phyloP scores from a whole-genome alignment of 2,329 filamentous ascomycete species.

The Aspergillus hiratsukae region DNA sequence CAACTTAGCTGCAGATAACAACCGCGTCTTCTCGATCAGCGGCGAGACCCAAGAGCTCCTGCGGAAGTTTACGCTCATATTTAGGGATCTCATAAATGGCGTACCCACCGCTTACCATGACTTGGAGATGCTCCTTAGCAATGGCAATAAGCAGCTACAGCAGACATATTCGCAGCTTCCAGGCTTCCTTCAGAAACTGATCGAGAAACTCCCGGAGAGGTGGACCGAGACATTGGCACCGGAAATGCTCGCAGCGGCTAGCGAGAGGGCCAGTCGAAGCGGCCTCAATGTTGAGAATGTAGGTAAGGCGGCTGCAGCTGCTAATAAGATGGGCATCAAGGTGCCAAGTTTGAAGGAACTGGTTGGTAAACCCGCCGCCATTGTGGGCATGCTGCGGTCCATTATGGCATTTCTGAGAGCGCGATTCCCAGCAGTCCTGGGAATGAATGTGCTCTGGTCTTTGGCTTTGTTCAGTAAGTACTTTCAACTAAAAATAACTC shows the following conservation, averaged over 20 bases:
- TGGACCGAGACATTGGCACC: slow-evolving; percentile 71
- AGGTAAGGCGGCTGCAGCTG: slow-evolving; percentile 51
- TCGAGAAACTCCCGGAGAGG: slow-evolving; percentile 78
- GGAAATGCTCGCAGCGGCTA: slow-evolving; percentile 73
- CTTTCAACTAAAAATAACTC: not conserved
- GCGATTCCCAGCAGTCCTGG: slow-evolving; percentile 84
- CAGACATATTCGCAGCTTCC: slow-evolving; percentile 66
- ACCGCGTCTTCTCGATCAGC: slow-evolving; percentile 79
- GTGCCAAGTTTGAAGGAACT: slow-evolving; percentile 73
- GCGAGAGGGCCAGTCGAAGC: slow-evolving; percentile 60
- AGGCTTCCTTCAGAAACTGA: slow-evolving; percentile 74
- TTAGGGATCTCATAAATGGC: slow-evolving; percentile 88
- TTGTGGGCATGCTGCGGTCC: slow-evolving; percentile 79
- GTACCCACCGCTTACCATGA: slow-evolving; percentile 92
- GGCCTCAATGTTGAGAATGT: slow-evolving; percentile 55
- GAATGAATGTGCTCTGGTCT: slow-evolving; percentile 87
- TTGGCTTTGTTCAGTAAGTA: slow-evolving; percentile 77
- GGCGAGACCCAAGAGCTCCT: slow-evolving; percentile 78
- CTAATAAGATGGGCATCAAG: slow-evolving; percentile 62
- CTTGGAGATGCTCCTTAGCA: slow-evolving; percentile 64
- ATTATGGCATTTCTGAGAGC: slow-evolving; percentile 85
- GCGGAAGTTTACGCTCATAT: slow-evolving; percentile 77
- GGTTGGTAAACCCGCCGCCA: slow-evolving; percentile 78
- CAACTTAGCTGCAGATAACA: slow-evolving; percentile 78
- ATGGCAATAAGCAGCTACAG: slow-evolving; percentile 60